Conservation (phyloP, 225 moss, liverwort and hornwort genomes). For the Bryoerythrophyllum caledonicum region DNA sequence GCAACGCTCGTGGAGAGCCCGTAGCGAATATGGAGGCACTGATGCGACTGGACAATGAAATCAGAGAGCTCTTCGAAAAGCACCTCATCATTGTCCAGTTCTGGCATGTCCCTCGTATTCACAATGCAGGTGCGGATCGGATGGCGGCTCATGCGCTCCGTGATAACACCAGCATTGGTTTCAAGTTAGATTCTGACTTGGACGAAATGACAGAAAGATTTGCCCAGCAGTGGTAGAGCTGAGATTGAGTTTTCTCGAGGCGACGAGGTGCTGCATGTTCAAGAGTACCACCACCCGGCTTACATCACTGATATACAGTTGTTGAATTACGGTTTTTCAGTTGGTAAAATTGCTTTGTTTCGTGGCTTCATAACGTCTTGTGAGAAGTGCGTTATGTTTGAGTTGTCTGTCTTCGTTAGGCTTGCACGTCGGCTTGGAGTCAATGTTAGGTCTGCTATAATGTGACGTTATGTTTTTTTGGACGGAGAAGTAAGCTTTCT, state of each 20-base stretch:
- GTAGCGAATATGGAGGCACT: background rate
- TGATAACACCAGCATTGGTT: background rate
- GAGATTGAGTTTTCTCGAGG: background rate
- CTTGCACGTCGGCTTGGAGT: background rate
- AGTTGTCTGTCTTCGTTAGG: background rate
- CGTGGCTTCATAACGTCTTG: too few species aligned
- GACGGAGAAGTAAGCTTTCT: background rate
- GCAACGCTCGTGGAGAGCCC: background rate
- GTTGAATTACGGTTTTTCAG: too few species aligned
- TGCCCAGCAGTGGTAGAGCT: background rate
- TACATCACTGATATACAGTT: background rate
- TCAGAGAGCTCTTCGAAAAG: background rate
- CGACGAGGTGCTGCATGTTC: background rate
- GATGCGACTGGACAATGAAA: background rate
- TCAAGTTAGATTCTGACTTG: background rate
- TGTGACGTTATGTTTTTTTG: background rate
- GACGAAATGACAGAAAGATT: background rate
- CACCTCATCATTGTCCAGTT: constrained; percentile 4
- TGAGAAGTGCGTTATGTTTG: too few species aligned
- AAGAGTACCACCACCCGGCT: background rate
- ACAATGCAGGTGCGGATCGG: background rate
- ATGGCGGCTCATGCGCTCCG: constrained; percentile 17
- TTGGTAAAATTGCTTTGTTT: too few species aligned
- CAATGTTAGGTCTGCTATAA: background rate
- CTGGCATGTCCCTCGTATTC: background rate